Base-by-base conservation (phyloP, 345 rosid species). In the Euphorbia peplus region DNA sequence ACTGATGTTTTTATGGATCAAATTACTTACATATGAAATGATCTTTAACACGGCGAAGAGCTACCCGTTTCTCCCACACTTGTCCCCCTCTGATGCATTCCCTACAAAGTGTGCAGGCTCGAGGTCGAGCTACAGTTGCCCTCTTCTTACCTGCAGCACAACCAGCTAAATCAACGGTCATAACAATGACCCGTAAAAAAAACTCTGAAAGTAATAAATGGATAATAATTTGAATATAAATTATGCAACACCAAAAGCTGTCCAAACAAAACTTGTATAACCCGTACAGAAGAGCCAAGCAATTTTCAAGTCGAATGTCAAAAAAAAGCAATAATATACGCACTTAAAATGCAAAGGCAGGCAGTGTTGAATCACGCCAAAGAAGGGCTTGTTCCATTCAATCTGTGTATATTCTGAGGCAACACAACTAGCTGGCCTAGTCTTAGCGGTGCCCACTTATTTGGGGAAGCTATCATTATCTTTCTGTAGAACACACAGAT, bases 71-170 rank as follows among this genome's bases (percentile, higher is more conserved):
- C 66, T 82, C 85, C 92, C 88, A 86, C 29, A 64, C 78, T n/a
- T 75, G 81, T 30, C 80, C 86, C 54, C 70, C 88, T 79, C 90
- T 85, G 69, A 91, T 53, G 81, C 99, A 91, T 76, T 90, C 92
- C 71, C 96, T 85, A 72, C 99, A 91, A 68, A 95, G 81, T 0
- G 98, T 90, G 81, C 99, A 95, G 1, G 82, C 78, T 58, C 98
- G 88, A 4, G 98, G 88, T 35, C 79, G 74, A 29, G 90, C 93
- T 63, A 91, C 96, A 11, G 71, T 90, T 69, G 98, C 95, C 83
- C 81, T 91, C 78, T 79, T 86, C 78, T 63, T 85, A 72, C 85
- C 96, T 93, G 88, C 70, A 69, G 70, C 67, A 46, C 68, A 70
- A 50, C 53, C 65, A 69, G 63, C 59, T 63, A 59, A 62, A 64